phyloP scores from a whole-genome alignment of 805 yeast species.

The Torulaspora quercuum region DNA sequence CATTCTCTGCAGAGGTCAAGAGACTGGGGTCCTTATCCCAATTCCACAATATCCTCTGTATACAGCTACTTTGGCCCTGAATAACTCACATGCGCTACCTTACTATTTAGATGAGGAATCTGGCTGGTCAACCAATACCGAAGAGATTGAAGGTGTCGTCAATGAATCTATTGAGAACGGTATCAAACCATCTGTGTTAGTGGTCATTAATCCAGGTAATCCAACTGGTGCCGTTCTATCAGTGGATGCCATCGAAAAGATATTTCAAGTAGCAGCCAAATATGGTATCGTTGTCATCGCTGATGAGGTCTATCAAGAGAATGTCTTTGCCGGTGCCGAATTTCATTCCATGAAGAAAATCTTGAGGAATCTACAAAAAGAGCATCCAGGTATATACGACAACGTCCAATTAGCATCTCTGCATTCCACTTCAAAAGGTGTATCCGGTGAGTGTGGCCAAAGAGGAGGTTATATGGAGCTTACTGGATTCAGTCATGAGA shows the following conservation, averaged over 20 bases:
- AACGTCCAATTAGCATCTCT: constrained; percentile 86
- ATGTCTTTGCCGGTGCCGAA: constrained; percentile 68
- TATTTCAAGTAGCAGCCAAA: constrained; percentile 77
- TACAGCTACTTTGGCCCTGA: constrained; percentile 88
- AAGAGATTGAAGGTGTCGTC: constrained; percentile 56
- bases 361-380: constrained; percentile 56
- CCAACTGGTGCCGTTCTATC: constrained; percentile 90
- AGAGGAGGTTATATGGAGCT: constrained; percentile 98
- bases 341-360: constrained; percentile 84
- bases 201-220: constrained; percentile 96
- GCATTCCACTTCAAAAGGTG: constrained; percentile 98
- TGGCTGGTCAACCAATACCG: constrained; percentile 80
- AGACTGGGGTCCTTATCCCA: constrained; percentile 84
- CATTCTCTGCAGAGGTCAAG: constrained; percentile 60
- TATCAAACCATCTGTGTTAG: constrained; percentile 69
- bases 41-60: constrained; percentile 98
- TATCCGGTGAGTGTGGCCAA: constrained; percentile 98
- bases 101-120: constrained; percentile 78
- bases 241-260: constrained; percentile 60
- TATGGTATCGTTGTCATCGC: constrained; percentile 85
- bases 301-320: constrained; percentile 97
- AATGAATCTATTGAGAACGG: constrained; percentile 48
- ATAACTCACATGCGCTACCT: constrained; percentile 77
- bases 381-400: constrained; percentile 54
- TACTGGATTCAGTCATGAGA: constrained; percentile 70